These are phyloP conservation scores for Penicillium soppii DNA, from an alignment of 495 filamentous ascomycete genomes.

Conservation along the genomic window DNA sequence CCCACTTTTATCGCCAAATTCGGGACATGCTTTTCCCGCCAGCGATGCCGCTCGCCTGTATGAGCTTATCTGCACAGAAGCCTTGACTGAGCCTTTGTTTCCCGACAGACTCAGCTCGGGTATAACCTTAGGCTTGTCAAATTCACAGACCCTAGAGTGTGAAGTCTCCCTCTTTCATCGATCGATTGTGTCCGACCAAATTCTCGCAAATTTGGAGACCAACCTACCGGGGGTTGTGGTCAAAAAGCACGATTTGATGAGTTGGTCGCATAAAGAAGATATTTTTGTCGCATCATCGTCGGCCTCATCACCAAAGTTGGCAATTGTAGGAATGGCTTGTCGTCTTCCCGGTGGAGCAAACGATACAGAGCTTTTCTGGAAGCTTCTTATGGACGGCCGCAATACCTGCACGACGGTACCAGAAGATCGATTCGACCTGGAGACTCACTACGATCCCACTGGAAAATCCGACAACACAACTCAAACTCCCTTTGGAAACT, in stretches of 20 bases:
- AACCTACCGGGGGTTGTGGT: neutral
- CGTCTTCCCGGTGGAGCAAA: constrained; percentile 36
- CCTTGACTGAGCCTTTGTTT: constrained; percentile 29
- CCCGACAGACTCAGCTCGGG: constrained; percentile 26
- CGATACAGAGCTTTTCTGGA: constrained; percentile 39
- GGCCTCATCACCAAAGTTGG: constrained; percentile 31
- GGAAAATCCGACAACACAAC: constrained; percentile 38
- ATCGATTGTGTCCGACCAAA: neutral
- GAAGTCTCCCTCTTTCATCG: neutral
- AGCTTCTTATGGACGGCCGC: constrained; percentile 35
- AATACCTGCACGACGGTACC: constrained; percentile 40
- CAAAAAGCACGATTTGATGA: constrained; percentile 1
- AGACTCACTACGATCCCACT: constrained; percentile 41
- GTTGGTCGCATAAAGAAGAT: constrained; percentile 1
- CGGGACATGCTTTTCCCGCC: no score
- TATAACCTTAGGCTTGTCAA: neutral
- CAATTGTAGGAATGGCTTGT: constrained; percentile 43
- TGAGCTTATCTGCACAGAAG: constrained; percentile 27
- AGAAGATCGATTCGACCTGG: constrained; percentile 41
- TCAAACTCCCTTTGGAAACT: constrained; percentile 35
- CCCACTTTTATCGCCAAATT: no score
- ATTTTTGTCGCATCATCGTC: constrained; percentile 2
- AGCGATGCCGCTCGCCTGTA: no score
- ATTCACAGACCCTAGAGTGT: neutral
- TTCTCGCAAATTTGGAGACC: neutral